Percentiles rank a stretch among this genome's conserved stretches.
Evolutionary conservation across 2,329 filamentous ascomycete genomes (phyloP).

Genomic region (Pyrenochaeta sp.): DNA sequence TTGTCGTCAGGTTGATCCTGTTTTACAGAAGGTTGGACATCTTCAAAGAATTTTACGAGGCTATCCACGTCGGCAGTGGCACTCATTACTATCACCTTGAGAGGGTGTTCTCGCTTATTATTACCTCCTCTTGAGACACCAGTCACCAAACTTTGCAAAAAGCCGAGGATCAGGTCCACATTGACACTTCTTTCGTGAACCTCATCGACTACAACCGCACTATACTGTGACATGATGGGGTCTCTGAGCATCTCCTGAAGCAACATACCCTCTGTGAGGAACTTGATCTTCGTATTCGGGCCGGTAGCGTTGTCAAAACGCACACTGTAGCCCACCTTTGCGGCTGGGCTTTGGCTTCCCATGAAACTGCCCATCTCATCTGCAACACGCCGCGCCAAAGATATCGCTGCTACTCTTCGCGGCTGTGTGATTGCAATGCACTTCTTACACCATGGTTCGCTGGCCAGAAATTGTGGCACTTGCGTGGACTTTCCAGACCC

Average conservation of each 20-base stretch:
- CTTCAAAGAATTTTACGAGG: slow-evolving; percentile 78
- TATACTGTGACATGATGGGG: slow-evolving; percentile 83
- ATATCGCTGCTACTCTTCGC: slow-evolving; percentile 90
- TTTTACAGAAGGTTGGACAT: slow-evolving; percentile 14
- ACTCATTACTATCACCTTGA: slow-evolving; percentile 97
- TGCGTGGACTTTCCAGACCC: slow-evolving; percentile 98
- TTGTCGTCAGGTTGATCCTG: slow-evolving; percentile 20
- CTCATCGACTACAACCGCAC: slow-evolving; percentile 91
- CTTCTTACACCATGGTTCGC: slow-evolving; percentile 82
- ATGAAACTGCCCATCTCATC: slow-evolving; percentile 77
- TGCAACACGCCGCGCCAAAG: slow-evolving; percentile 85
- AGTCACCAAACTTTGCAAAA: slow-evolving; percentile 79
- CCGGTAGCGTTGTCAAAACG: slow-evolving; percentile 90
- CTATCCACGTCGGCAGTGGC: slow-evolving; percentile 89
- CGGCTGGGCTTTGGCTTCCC: slow-evolving; percentile 65
- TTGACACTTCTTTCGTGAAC: slow-evolving; percentile 96
- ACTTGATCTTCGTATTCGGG: slow-evolving; percentile 87
- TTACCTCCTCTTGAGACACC: slow-evolving; percentile 72
- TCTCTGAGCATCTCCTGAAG: slow-evolving; percentile 92
- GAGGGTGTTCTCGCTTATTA: slow-evolving; percentile 64
- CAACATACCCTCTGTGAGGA: slow-evolving; percentile 94
- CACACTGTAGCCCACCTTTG: slow-evolving; percentile 88
- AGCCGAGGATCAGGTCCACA: slow-evolving; percentile 89
- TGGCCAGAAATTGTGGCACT: slow-evolving; percentile 86
- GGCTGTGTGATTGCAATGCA: slow-evolving; percentile 91